Base-by-base conservation (phyloP, 148 eudicot species). In the Bassia scoparia region DNA sequence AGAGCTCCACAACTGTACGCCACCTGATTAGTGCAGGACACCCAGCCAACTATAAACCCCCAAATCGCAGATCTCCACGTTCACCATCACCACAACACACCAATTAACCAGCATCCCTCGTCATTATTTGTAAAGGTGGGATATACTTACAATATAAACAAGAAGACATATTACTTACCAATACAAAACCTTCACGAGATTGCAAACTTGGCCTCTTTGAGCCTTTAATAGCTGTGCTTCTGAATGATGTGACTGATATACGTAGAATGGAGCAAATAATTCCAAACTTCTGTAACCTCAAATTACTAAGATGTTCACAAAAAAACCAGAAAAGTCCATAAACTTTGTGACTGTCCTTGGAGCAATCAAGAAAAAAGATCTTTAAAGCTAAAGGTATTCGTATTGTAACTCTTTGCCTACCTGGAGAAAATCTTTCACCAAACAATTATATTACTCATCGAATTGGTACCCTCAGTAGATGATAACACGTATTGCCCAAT, bases 211-310 rank as follows among this genome's bases (percentile, higher is more conserved):
- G 78, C 29, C 21, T 69, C 81, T 70, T 72, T 81, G 52, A 78
- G 61, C n/a, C 43, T 74, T 64, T 72, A 72, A 50, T 48, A 74
- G 65, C 58, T 73, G 55, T 74, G 53, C 74, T 83, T 81, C 79
- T 80, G 82, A 77, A 83, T 18, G 46, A 83, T n/a, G n/a, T 52
- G 72, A 77, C 74, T 70, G 97, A 84, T 61, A 89, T 41, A 18
- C 93, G 89, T 65, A 87, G 41, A 70, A 89, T 83, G 41, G 73
- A 80, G 77, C n/a, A 87, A 60, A 91, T 84, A 35, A 83, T 75
- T 77, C 84, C 87, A 76, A 83, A n/a, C n/a, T 69, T 91, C 81
- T 77, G 85, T 79, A 24, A 65, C 79, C 82, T 67, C 75, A n/a
- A 78, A 52, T 64, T 69, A 62, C 41, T 29, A 52, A 69, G 18